phyloP scores from a whole-genome alignment of 345 rosid genomes.

The Geranium rotundifolium region DNA sequence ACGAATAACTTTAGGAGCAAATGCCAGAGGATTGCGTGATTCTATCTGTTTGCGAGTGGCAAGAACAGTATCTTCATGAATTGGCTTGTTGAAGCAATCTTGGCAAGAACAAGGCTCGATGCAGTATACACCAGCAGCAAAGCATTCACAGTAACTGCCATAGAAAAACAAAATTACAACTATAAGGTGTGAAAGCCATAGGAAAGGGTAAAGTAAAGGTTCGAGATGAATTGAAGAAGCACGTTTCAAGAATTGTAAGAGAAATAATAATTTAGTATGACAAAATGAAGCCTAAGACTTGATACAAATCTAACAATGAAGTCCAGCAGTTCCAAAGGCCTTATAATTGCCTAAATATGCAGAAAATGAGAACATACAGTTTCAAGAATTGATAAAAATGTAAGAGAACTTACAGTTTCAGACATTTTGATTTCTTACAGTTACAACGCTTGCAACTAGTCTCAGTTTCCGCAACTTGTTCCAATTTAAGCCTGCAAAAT shows the following conservation, averaged over 20 bases:
- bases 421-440: constrained; percentile 90
- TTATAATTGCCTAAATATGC: too few species aligned
- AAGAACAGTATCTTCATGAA: constrained; percentile 81
- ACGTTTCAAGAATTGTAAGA: too few species aligned
- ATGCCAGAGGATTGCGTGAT: constrained; percentile 94
- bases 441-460: constrained; percentile 79
- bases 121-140: constrained; percentile 97
- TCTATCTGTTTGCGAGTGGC: constrained; percentile 96
- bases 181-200: background rate
- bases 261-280: too few species aligned
- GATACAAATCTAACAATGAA: too few species aligned
- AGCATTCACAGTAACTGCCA: constrained; percentile 95
- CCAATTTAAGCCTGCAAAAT: constrained; percentile 50
- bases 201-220: background rate
- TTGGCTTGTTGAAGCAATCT: constrained; percentile 91
- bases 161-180: background rate
- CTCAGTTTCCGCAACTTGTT: constrained; percentile 48
- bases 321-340: too few species aligned
- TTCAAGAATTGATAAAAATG: background rate
- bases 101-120: constrained; percentile 89
- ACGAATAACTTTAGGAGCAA: constrained; percentile 94
- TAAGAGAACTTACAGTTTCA: constrained; percentile 76
- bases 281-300: too few species aligned
- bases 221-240: too few species aligned
- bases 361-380: too few species aligned